Evolutionary conservation across 495 filamentous ascomycete genomes (phyloP), one percentile per base, ranked within the genome.

Genomic region (Aspergillus cavernicola): DNA sequence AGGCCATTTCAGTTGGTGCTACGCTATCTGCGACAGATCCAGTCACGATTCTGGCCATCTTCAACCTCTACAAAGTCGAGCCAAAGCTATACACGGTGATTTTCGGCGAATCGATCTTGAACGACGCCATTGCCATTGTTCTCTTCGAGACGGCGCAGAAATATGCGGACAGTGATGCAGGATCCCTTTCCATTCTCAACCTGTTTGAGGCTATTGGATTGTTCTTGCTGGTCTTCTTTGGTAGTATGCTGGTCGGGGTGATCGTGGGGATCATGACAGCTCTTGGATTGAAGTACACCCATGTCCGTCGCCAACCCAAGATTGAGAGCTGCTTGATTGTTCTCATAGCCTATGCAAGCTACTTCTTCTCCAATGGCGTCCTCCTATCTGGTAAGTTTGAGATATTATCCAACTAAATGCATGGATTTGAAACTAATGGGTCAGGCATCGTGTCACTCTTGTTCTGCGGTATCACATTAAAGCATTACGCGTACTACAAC

Each of bases 401-500:
- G 13, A 2, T 15, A 9, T 28, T 19, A 37, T n/a, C 11, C n/a
- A 3, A 4, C 24, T 7, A 4, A 16, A 23, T 46, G 15, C 15
- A 8, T 18, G 15, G 36, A 18, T 39, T 18, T 2, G 8, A 53
- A 56, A 20, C 42, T 48, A 8, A 68, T 29, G n/a, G 15, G 13
- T 3, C 59, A 97, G 92, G 93, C 52, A 98, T 98, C 60, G 93
- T 98, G 48, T 93, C 93, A 15, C 80, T 98, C 50, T 75, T 98
- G 10, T 97, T 98, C 74, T 97, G 95, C 68, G 93, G 93, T 26
- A 98, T 98, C 54, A 96, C 93, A 7, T 78, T 98, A 29, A 98
- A 98, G 67, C 93, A 98, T 67, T 97, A 98, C 63, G 93, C 93
- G 36, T 98, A 98, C 75, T 97, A 96, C 76, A 98, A 98, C 73